A percentile compares a stretch with the other conserved stretches of the same genome.
Evolutionary conservation across 2,329 filamentous ascomycete genomes (phyloP).

Genomic region (Lasiodiplodia sp.): DNA sequence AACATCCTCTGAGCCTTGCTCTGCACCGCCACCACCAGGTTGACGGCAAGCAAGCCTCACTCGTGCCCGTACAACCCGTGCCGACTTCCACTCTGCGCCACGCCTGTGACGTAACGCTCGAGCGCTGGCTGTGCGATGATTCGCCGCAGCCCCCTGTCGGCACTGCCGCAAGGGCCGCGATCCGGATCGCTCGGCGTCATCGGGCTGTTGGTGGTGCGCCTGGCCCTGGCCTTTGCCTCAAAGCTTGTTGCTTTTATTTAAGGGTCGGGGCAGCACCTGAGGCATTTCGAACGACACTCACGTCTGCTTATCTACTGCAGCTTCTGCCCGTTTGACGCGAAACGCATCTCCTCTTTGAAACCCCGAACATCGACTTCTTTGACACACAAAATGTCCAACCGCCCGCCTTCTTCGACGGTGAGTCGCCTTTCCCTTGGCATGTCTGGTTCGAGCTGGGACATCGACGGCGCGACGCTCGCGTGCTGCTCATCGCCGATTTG

Average conservation of each 20-base stretch:
- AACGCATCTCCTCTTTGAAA: neutral
- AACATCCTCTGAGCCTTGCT: neutral
- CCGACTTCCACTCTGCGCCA: constrained; percentile 15
- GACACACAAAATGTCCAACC: neutral
- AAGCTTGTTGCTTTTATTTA: neutral
- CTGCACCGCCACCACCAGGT: neutral
- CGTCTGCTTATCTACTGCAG: neutral
- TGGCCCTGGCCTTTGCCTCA: neutral
- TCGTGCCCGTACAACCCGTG: neutral
- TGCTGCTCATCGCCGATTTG: neutral
- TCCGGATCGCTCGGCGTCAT: constrained; percentile 14
- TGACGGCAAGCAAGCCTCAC: neutral
- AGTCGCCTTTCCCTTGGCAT: neutral
- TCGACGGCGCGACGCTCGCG: neutral
- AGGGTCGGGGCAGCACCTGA: neutral
- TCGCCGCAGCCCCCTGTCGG: neutral
- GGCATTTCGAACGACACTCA: neutral
- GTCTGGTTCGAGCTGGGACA: neutral
- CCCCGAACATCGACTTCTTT: neutral
- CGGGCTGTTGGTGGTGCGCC: neutral
- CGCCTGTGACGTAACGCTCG: neutral
- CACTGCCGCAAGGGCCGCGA: constrained; percentile 9
- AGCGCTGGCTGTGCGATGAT: neutral
- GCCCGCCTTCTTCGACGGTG: constrained; percentile 23
- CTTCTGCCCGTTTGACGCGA: neutral